These are phyloP conservation scores for Chiua sp. DNA, from an alignment of 1,284 basidiomycete genomes.

Conservation along the genomic window DNA sequence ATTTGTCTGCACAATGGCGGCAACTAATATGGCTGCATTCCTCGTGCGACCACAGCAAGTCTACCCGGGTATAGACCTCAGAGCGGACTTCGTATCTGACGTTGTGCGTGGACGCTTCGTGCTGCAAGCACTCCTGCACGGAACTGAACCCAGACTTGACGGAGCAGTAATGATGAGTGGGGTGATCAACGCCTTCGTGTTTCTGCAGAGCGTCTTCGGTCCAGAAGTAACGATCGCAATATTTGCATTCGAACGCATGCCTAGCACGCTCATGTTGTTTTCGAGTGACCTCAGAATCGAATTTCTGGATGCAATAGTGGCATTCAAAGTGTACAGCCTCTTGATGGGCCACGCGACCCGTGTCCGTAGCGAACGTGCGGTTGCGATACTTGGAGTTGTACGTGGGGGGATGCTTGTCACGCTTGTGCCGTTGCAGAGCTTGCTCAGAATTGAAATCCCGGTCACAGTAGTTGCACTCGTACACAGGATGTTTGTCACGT, in stretches of 20 bases:
- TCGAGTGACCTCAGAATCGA: slow-evolving; percentile 6
- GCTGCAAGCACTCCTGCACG: background rate
- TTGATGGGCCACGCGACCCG: slow-evolving; percentile 15
- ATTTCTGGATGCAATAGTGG: slow-evolving; percentile 17
- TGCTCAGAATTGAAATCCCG: slow-evolving; percentile 12
- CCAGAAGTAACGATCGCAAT: slow-evolving; percentile 19
- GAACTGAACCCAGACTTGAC: slow-evolving; percentile 10
- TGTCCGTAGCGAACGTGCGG: slow-evolving; percentile 17
- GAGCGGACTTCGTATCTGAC: slow-evolving; percentile 13
- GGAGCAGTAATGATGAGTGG: slow-evolving; percentile 18
- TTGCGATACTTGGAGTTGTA: slow-evolving; percentile 22
- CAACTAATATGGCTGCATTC: slow-evolving; percentile 13
- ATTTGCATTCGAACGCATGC: slow-evolving; percentile 18
- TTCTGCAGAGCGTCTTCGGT: slow-evolving; percentile 5
- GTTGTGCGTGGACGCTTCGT: slow-evolving; percentile 5
- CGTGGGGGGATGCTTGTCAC: slow-evolving; percentile 6
- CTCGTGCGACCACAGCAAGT: slow-evolving; percentile 15
- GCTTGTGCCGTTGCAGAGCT: slow-evolving; percentile 14
- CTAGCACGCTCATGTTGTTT: slow-evolving; percentile 10
- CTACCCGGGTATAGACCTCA: slow-evolving; percentile 2
- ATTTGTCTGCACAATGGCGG: slow-evolving; percentile 12
- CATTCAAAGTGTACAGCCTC: slow-evolving; percentile 25
- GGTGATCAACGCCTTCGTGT: slow-evolving; percentile 21
- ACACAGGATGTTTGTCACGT: too few relatives aligned
- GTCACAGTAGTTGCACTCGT: slow-evolving; percentile 26